Evolutionary conservation across 176 grass and related monocot species (phyloP).

Genomic region (Eragrostis nindensis): DNA sequence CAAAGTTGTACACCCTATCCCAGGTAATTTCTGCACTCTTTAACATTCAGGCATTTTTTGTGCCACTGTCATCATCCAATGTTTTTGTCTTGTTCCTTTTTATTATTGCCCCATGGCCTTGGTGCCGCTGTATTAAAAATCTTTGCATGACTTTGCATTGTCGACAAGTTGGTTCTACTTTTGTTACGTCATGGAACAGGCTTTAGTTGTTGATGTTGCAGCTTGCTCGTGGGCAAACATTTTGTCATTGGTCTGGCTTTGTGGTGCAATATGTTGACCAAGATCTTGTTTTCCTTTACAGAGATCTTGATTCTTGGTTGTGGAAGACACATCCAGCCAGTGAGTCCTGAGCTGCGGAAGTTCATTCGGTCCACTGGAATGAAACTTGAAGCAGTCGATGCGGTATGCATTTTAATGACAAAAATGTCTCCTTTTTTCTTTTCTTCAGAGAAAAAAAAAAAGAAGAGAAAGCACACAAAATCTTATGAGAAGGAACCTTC

Average conservation of each 20-base stretch:
- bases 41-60: not conserved
- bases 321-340: constrained; percentile 72
- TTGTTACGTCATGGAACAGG: constrained; percentile 1
- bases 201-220: not conserved
- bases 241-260: not conserved
- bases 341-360: constrained; percentile 67
- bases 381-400: constrained; percentile 90
- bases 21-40: constrained; percentile 60
- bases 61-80: constrained; percentile 19
- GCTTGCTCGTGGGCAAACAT: not conserved
- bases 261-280: constrained; percentile 6
- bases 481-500: not conserved
- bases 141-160: not conserved
- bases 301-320: constrained; percentile 95
- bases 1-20: constrained; percentile 90
- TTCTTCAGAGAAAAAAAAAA: not conserved
- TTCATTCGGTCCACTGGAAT: constrained; percentile 88
- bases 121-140: not conserved
- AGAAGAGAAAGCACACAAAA: not conserved
- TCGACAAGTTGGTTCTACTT: not conserved
- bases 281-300: constrained; percentile 38
- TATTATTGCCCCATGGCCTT: not conserved
- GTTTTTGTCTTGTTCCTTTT: not conserved
- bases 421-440: not conserved
- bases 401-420: constrained; percentile 48